These are phyloP conservation scores for Eucalyptus guilfoylei DNA, from an alignment of 345 rosid species.

Conservation along the genomic window DNA sequence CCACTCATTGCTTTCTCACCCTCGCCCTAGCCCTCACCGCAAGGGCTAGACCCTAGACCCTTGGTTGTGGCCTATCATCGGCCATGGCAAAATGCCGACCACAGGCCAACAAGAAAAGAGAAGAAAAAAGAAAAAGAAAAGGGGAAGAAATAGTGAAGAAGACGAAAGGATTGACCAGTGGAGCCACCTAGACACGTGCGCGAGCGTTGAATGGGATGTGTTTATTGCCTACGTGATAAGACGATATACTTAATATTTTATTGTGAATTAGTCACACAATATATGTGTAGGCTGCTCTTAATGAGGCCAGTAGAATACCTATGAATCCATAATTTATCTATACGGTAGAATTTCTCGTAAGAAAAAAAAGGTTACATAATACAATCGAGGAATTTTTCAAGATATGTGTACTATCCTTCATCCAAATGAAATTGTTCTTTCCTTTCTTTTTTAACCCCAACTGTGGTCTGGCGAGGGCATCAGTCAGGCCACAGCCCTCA, in stretches of 20 bases:
- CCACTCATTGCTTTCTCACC: background rate
- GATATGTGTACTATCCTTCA: background rate
- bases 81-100: too few species aligned
- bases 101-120: background rate
- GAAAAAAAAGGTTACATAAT: too few species aligned
- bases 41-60: background rate
- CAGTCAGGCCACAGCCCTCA: too few species aligned
- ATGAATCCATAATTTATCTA: background rate
- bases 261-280: background rate
- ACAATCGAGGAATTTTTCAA: background rate
- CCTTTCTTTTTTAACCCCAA: too few species aligned
- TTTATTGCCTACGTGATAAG: background rate
- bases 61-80: background rate
- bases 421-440: background rate
- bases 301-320: background rate
- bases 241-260: background rate
- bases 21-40: background rate
- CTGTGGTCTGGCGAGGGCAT: too few species aligned
- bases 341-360: background rate
- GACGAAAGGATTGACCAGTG: background rate
- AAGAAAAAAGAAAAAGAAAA: background rate
- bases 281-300: background rate
- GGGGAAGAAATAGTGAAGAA: background rate
- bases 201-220: background rate
- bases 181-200: background rate